Evolutionary conservation across 2,329 filamentous ascomycete genomes (phyloP).

Genomic region (Aspergillus japonicus): DNA sequence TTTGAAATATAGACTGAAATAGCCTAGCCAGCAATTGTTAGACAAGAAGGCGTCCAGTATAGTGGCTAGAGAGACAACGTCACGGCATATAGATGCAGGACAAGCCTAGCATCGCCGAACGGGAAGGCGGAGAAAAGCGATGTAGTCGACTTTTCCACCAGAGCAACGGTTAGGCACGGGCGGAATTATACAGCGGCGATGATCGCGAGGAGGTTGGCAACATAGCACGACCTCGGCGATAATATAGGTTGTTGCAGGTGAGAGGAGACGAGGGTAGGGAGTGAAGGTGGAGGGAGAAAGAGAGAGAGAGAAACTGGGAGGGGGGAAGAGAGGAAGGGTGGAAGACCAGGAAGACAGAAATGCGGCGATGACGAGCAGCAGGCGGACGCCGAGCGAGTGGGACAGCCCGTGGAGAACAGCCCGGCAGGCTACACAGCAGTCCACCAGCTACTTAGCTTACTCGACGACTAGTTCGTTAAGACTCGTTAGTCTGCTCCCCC

Average conservation of each 20-base stretch:
- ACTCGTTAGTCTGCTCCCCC: background rate
- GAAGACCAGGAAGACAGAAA: background rate
- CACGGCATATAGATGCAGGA: conserved; percentile 20
- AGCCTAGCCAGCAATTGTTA: background rate
- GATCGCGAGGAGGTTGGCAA: background rate
- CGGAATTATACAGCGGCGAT: background rate
- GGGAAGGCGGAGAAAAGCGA: conserved; percentile 7
- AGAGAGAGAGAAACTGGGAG: background rate
- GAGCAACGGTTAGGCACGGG: background rate
- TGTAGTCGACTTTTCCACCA: background rate
- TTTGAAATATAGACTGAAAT: background rate
- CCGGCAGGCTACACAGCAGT: background rate
- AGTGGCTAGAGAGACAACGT: background rate
- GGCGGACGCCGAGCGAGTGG: background rate
- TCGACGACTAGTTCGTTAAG: background rate
- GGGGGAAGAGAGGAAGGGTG: background rate
- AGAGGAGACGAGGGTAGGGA: background rate
- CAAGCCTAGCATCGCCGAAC: conserved; percentile 27
- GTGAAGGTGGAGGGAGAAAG: background rate
- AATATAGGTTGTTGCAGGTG: background rate
- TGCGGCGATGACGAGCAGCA: background rate
- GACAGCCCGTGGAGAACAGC: background rate
- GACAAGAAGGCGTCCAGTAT: background rate
- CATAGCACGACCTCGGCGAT: background rate
- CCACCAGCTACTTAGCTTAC: background rate